phyloP scores from a whole-genome alignment of 1,284 basidiomycete species.

The Coniferiporia weirii region DNA sequence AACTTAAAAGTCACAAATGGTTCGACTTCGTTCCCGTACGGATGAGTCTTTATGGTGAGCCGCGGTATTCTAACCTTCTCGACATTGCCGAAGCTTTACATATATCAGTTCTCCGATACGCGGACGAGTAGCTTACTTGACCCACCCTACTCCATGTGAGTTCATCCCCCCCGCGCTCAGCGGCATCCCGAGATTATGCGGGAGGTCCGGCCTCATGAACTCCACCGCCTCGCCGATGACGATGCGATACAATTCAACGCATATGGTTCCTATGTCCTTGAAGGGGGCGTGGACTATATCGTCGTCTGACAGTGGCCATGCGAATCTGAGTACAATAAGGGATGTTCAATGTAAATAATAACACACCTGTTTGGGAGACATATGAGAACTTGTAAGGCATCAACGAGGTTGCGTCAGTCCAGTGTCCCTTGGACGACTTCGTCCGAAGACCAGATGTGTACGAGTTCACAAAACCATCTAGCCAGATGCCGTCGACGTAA shows the following conservation, averaged over 20 bases:
- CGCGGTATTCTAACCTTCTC: neutral
- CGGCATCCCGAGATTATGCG: neutral
- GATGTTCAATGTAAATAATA: neutral
- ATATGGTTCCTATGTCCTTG: neutral
- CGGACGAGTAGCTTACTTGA: neutral
- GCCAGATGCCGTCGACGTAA: neutral
- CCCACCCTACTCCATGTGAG: neutral
- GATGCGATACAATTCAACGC: neutral
- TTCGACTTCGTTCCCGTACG: neutral
- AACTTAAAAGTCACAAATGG: slow-evolving; percentile 2
- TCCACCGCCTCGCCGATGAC: neutral
- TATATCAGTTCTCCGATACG: neutral
- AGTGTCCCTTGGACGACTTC: neutral
- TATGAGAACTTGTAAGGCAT: neutral
- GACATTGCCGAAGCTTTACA: neutral
- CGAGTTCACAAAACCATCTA: neutral
- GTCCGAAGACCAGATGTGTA: neutral
- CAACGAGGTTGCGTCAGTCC: neutral
- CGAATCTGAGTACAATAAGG: neutral
- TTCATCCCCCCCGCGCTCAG: neutral
- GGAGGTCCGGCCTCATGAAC: neutral
- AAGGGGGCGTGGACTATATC: neutral
- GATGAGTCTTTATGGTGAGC: neutral
- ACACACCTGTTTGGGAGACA: neutral
- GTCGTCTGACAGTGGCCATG: neutral